A percentile compares a stretch with the other conserved stretches of the same genome.
Evolutionary conservation across 2,329 filamentous ascomycete genomes (phyloP).

Genomic region (Knufia petricola): DNA sequence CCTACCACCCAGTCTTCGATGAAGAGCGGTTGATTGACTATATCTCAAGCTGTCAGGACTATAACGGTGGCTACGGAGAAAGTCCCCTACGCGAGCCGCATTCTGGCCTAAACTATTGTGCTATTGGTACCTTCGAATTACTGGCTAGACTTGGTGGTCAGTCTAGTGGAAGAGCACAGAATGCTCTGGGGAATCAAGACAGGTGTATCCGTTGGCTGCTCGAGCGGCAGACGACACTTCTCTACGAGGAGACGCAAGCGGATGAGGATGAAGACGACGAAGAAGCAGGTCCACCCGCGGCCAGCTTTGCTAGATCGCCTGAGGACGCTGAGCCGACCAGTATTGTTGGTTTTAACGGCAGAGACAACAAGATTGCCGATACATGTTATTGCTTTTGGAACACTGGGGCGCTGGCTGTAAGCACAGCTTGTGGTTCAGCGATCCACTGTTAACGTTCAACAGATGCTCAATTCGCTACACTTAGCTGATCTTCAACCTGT

Average conservation of each 20-base stretch:
- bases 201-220: constrained; percentile 48
- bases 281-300: background rate
- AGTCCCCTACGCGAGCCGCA: constrained; percentile 73
- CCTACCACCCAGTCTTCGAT: constrained; percentile 60
- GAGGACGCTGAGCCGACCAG: background rate
- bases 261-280: constrained; percentile 22
- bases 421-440: constrained; percentile 7
- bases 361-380: constrained; percentile 82
- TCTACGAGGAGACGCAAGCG: constrained; percentile 37
- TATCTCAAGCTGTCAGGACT: constrained; percentile 59
- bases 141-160: constrained; percentile 41
- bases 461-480: constrained; percentile 50
- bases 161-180: constrained; percentile 14
- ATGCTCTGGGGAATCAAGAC: constrained; percentile 4
- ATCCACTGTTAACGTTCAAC: constrained; percentile 15
- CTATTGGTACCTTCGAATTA: constrained; percentile 65
- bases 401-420: constrained; percentile 50
- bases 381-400: constrained; percentile 98
- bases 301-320: background rate
- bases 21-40: constrained; percentile 60
- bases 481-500: constrained; percentile 53
- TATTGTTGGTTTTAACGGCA: constrained; percentile 71
- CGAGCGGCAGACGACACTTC: constrained; percentile 51
- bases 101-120: constrained; percentile 86
- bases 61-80: constrained; percentile 77